A percentile compares a stretch with the other conserved stretches of the same genome.
phyloP scores from a whole-genome alignment of 805 yeast species.

The Starmerella riodocensis region DNA sequence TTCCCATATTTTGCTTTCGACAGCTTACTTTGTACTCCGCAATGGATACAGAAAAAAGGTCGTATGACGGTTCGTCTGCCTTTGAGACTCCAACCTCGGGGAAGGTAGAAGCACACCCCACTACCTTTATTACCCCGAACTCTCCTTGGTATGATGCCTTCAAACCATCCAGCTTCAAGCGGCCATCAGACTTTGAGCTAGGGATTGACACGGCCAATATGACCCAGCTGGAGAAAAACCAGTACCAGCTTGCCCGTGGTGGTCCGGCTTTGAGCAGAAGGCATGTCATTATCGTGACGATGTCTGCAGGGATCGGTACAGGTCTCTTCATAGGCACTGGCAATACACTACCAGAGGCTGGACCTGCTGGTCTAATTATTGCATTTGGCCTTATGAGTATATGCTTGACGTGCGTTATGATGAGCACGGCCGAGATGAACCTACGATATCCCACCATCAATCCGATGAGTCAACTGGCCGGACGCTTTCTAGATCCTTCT shows the following conservation, averaged over 20 bases:
- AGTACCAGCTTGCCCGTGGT: conserved; percentile 33
- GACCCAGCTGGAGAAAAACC: conserved; percentile 28
- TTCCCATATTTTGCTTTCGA: too few relatives aligned
- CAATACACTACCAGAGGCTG: conserved; percentile 52
- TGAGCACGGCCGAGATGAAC: conserved; percentile 57
- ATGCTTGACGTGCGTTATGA: conserved; percentile 54
- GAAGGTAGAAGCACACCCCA: background rate
- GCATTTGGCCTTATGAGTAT: conserved; percentile 61
- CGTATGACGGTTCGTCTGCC: background rate
- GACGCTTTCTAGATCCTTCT: conserved; percentile 51
- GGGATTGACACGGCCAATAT: conserved; percentile 15
- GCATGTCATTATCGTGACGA: conserved; percentile 58
- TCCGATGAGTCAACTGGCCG: conserved; percentile 54
- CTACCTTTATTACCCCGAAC: conserved; percentile 13
- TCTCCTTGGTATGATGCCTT: conserved; percentile 13
- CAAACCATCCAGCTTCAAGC: conserved; percentile 28
- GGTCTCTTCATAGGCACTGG: conserved; percentile 72
- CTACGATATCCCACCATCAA: conserved; percentile 52
- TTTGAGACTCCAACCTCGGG: background rate
- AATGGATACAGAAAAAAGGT: too few relatives aligned
- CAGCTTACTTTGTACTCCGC: too few relatives aligned
- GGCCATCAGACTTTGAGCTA: conserved; percentile 30
- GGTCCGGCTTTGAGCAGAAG: conserved; percentile 30
- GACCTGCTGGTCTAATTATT: conserved; percentile 44
- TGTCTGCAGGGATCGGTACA: conserved; percentile 76